Conservation (phyloP, 2,329 filamentous ascomycete species). For the Albophoma yamanashiensis region DNA sequence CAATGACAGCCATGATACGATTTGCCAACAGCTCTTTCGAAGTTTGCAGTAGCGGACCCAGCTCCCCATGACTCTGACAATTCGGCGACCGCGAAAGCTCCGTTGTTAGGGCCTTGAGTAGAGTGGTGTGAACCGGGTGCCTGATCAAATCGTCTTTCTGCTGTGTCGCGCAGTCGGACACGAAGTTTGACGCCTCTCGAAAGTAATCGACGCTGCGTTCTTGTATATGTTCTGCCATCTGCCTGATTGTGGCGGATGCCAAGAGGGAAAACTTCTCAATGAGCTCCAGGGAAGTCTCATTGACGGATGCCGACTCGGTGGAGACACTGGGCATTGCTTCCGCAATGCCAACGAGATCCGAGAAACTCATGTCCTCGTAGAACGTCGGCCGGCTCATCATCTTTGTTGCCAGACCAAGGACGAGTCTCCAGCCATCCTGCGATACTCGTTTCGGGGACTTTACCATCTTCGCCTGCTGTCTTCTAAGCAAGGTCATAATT, state of each 20-base stretch:
- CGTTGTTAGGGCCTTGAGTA: slow-evolving; percentile 22
- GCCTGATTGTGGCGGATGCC: slow-evolving; percentile 23
- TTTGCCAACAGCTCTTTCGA: slow-evolving; percentile 17
- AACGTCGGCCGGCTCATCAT: slow-evolving; percentile 41
- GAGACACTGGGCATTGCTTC: slow-evolving; percentile 18
- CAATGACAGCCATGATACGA: slow-evolving; percentile 13
- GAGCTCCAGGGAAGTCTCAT: slow-evolving; percentile 19
- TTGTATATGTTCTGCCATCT: slow-evolving; percentile 33
- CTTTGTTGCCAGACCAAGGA: slow-evolving; percentile 36
- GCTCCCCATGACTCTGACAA: slow-evolving; percentile 11
- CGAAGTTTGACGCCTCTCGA: slow-evolving; percentile 13
- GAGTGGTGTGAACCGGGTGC: slow-evolving; percentile 19
- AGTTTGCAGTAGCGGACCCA: slow-evolving; percentile 12
- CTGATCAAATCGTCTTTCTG: neutral
- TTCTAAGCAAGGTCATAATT: slow-evolving; percentile 25
- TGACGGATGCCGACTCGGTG: slow-evolving; percentile 11
- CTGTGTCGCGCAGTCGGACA: slow-evolving; percentile 11
- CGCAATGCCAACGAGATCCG: slow-evolving; percentile 22
- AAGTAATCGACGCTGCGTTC: slow-evolving; percentile 32
- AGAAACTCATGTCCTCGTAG: slow-evolving; percentile 34
- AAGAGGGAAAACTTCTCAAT: slow-evolving; percentile 20
- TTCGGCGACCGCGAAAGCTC: slow-evolving; percentile 17
- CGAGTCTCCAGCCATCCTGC: slow-evolving; percentile 20
- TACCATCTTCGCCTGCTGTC: slow-evolving; percentile 12
- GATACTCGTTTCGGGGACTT: slow-evolving; percentile 15